A percentile compares a stretch with the other conserved stretches of the same genome.
Conservation (phyloP, 352 stramenopile genomes). For the Globisporangium heterothallicum region DNA sequence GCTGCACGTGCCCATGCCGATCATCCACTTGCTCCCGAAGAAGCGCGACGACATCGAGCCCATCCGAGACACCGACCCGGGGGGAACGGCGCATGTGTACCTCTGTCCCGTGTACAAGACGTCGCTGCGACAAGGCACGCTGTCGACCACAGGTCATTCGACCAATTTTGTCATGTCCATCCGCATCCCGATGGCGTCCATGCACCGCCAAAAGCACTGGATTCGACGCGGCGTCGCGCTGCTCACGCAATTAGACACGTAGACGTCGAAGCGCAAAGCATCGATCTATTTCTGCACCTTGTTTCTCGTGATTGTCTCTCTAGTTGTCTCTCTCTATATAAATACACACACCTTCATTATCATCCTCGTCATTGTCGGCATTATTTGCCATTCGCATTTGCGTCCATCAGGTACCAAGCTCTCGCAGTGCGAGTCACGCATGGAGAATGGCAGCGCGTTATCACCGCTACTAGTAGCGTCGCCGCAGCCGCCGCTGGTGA, state of each 20-base stretch:
- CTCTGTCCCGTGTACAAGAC: conserved; percentile 92
- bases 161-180: conserved; percentile 97
- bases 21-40: conserved; percentile 81
- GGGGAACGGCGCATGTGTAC: conserved; percentile 89
- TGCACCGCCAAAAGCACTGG: conserved; percentile 92
- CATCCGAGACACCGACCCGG: conserved; percentile 87
- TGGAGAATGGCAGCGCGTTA: neutral
- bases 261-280: conserved; percentile 6
- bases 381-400: too few relatives aligned
- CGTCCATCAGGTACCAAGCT: too few relatives aligned
- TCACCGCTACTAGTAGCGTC: neutral
- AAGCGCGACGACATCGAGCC: conserved; percentile 76
- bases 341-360: too few relatives aligned
- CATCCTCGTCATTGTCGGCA: too few relatives aligned
- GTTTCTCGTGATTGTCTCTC: too few relatives aligned
- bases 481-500: neutral
- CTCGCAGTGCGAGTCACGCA: too few relatives aligned
- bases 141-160: conserved; percentile 92
- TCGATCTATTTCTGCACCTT: too few relatives aligned
- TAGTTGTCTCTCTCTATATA: too few relatives aligned
- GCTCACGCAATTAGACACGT: conserved; percentile 91
- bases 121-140: conserved; percentile 84
- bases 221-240: conserved; percentile 92
- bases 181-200: conserved; percentile 81
- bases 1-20: conserved; percentile 83